Percentiles rank a stretch among this genome's conserved stretches.
These are phyloP conservation scores for Pilasporangium apinafurcum DNA, from an alignment of 352 stramenopile genomes.

Conservation along the genomic window DNA sequence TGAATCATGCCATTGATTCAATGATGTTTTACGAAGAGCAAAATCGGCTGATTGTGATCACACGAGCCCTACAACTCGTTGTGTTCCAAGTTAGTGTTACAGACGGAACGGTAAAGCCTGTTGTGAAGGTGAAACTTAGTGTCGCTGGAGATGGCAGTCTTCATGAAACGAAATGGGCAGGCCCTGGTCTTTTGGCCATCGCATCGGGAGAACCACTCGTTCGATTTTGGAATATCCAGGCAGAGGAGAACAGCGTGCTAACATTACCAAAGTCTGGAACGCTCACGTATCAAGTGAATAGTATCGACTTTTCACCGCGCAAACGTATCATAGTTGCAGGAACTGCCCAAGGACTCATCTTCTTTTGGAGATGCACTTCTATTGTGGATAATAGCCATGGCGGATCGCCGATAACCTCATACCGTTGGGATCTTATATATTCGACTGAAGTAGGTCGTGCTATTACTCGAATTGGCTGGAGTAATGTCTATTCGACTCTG, in stretches of 20 bases:
- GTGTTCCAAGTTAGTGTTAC: slow-evolving; percentile 83
- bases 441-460: slow-evolving; percentile 36
- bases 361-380: slow-evolving; percentile 86
- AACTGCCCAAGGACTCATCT: slow-evolving; percentile 76
- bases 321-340: slow-evolving; percentile 86
- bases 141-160: slow-evolving; percentile 79
- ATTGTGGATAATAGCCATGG: slow-evolving; percentile 14
- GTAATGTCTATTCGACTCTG: slow-evolving; percentile 44
- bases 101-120: slow-evolving; percentile 80
- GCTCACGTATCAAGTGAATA: slow-evolving; percentile 64
- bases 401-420: slow-evolving; percentile 15
- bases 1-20: slow-evolving; percentile 82
- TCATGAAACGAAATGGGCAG: slow-evolving; percentile 83
- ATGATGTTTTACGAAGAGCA: slow-evolving; percentile 88
- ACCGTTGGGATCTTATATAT: slow-evolving; percentile 72
- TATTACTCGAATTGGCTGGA: slow-evolving; percentile 68
- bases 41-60: slow-evolving; percentile 88
- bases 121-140: slow-evolving; percentile 87
- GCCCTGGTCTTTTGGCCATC: slow-evolving; percentile 85
- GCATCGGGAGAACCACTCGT: slow-evolving; percentile 86
- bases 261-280: slow-evolving; percentile 52
- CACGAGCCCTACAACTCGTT: slow-evolving; percentile 78
- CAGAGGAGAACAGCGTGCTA: slow-evolving; percentile 91
- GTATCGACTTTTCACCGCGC: slow-evolving; percentile 84
- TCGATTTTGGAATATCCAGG: slow-evolving; percentile 89